phyloP scores from a whole-genome alignment of 352 stramenopile genomes.

The Aphanomyces invadans region DNA sequence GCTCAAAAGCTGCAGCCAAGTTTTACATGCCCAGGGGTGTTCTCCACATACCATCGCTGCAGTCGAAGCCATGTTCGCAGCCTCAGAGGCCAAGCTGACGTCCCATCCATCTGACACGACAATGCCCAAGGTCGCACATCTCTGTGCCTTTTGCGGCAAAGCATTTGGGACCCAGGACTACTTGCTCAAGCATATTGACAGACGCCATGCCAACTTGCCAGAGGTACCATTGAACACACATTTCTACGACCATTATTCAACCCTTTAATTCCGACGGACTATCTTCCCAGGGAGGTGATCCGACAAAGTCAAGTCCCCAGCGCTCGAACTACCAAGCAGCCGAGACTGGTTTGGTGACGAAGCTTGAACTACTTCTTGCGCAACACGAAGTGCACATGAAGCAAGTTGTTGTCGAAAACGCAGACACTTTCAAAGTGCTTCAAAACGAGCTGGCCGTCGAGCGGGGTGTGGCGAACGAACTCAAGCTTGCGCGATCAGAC shows the following conservation, averaged over 20 bases:
- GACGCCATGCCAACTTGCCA: constrained; percentile 1
- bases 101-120: neutral
- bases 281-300: too few relatives aligned
- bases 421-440: constrained; percentile 1
- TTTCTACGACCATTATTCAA: neutral
- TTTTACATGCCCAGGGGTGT: constrained; percentile 15
- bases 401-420: neutral
- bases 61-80: constrained; percentile 15
- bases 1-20: constrained; percentile 20
- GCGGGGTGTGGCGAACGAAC: neutral
- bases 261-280: too few relatives aligned
- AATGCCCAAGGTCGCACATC: constrained; percentile 15
- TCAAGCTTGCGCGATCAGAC: neutral
- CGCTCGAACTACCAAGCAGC: neutral
- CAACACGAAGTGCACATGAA: constrained; percentile 19
- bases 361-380: constrained; percentile 13
- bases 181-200: constrained; percentile 22
- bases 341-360: neutral
- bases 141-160: constrained; percentile 24
- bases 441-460: constrained; percentile 10
- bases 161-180: constrained; percentile 22
- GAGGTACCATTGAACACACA: neutral
- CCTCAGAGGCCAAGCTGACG: neutral
- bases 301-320: too few relatives aligned
- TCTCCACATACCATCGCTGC: constrained; percentile 21